These are phyloP conservation scores for Stagonosporopsis cucurbitacearum DNA, from an alignment of 2,329 filamentous ascomycete genomes.

Conservation along the genomic window DNA sequence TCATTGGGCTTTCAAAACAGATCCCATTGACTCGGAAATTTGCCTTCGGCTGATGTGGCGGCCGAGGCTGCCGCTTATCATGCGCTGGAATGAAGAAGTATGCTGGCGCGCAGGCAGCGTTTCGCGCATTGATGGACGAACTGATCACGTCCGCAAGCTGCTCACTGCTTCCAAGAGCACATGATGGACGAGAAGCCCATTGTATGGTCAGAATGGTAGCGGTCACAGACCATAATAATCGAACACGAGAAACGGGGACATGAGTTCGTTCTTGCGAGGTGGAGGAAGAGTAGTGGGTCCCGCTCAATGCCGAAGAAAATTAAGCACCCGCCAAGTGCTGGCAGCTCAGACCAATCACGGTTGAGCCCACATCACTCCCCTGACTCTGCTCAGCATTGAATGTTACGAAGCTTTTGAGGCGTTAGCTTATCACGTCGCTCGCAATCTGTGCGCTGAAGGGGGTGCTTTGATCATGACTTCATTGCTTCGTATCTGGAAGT, in stretches of 20 bases:
- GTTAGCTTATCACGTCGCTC: slow-evolving; percentile 23
- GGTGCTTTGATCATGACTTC: slow-evolving; percentile 16
- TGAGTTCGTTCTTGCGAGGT: slow-evolving; percentile 7
- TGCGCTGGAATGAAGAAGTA: slow-evolving; percentile 11
- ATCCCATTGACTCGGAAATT: slow-evolving; percentile 15
- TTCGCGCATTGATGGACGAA: background rate
- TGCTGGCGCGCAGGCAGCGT: slow-evolving; percentile 3
- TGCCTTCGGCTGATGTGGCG: slow-evolving; percentile 3
- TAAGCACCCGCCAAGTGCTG: slow-evolving; percentile 28
- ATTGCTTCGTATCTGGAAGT: slow-evolving; percentile 16
- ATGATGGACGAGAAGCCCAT: background rate
- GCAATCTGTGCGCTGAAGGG: background rate
- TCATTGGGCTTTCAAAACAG: slow-evolving; percentile 1
- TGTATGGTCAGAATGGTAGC: background rate
- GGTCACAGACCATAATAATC: background rate
- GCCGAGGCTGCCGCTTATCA: slow-evolving; percentile 5
- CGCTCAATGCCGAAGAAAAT: slow-evolving; percentile 17
- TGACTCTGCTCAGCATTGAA: slow-evolving; percentile 12
- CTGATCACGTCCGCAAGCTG: background rate
- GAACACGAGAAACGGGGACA: slow-evolving; percentile 10
- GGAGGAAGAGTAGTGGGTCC: slow-evolving; percentile 10
- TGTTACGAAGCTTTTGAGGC: slow-evolving; percentile 30
- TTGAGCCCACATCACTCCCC: slow-evolving; percentile 12
- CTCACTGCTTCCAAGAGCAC: background rate
- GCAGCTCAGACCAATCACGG: slow-evolving; percentile 15